A percentile compares a stretch with the other conserved stretches of the same genome.
These are phyloP conservation scores for Plasmodium chabaudi DNA, from an alignment of 169 alveolate genomes.

Conservation along the genomic window DNA sequence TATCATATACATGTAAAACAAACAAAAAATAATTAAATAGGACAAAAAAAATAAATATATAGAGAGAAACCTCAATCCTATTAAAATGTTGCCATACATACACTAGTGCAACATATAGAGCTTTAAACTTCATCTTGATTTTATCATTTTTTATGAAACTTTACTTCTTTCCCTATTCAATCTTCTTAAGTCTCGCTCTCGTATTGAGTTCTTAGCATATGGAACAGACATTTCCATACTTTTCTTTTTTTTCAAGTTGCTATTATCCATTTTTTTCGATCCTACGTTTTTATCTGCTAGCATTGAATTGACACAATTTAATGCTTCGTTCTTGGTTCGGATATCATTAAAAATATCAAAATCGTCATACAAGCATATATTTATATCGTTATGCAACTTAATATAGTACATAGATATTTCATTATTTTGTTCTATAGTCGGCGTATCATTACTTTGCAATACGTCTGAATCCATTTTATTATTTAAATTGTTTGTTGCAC, in stretches of 20 bases:
- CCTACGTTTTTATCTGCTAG: slow-evolving; percentile 23
- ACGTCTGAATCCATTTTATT: background rate
- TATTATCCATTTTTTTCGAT: slow-evolving; percentile 30
- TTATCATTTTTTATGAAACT: background rate
- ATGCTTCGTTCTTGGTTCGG: slow-evolving; percentile 50
- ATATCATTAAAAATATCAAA: slow-evolving; percentile 52
- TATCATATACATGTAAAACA: too few relatives aligned
- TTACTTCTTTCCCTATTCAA: slow-evolving; percentile 66
- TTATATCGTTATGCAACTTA: slow-evolving; percentile 29
- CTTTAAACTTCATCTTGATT: too few relatives aligned
- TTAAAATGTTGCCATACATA: too few relatives aligned
- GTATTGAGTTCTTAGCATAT: slow-evolving; percentile 32
- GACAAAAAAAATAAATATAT: too few relatives aligned
- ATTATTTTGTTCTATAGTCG: slow-evolving; percentile 19
- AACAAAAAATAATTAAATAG: too few relatives aligned
- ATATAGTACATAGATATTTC: slow-evolving; percentile 36
- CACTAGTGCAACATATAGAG: too few relatives aligned
- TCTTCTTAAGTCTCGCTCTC: slow-evolving; percentile 62
- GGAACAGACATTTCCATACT: background rate
- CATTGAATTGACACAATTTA: slow-evolving; percentile 50
- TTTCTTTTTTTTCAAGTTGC: slow-evolving; percentile 35
- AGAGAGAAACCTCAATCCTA: too few relatives aligned
- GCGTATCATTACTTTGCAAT: slow-evolving; percentile 1
- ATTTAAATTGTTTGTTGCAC: slow-evolving; percentile 1
- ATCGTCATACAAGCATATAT: slow-evolving; percentile 54